Base-by-base conservation (phyloP, 2,329 filamentous ascomycete genomes). In the Acephala macrosclerotiorum region DNA sequence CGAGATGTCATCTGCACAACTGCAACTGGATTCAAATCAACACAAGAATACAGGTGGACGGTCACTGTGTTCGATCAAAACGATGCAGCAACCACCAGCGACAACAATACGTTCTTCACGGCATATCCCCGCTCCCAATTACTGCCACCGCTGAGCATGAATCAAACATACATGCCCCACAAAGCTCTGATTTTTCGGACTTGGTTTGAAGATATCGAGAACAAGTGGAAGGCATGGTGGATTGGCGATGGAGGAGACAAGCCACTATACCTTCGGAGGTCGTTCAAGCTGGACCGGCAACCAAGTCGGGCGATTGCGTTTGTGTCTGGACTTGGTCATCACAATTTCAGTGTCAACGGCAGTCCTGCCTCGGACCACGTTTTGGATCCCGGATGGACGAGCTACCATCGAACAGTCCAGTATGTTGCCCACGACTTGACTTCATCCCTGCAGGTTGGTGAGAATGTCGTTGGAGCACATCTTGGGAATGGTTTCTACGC, bases 131-230 rank as follows among this genome's bases (percentile, higher is more conserved):
- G 53, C 14, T 56, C 53, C 35, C 53, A 56, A 35, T 22, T 56
- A 16, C 29, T 56, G 26, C 53, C 53, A 16, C 53, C 53, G 9
- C 33, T 33, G 25, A 56, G 53, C 53, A 56, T 56, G 53, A 56
- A 56, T n/a, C 53, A 35, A 35, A 56, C 53, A 33, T 56, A 56
- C 20, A 56, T 56, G 53, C 25, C 53, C 5, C 53, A 56, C 33
- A 56, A 11, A 33, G 33, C 25, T 8, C 25, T 56, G 26, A 56
- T 56, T 22, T 56, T 56, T n/a, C 11, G 53, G 25, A 26, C 53
- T 16, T 56, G 53, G 53, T 56, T 56, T 33, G 53, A 56, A 35
- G 53, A 56, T n/a, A 35, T 33, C 26, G 53, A 6, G 25, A 56
- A 56, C 26, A 26, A 35, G 12, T 56, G 53, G 53, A 56, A 56